These are phyloP conservation scores for Salix caprea DNA, from an alignment of 345 rosid genomes.

Conservation along the genomic window DNA sequence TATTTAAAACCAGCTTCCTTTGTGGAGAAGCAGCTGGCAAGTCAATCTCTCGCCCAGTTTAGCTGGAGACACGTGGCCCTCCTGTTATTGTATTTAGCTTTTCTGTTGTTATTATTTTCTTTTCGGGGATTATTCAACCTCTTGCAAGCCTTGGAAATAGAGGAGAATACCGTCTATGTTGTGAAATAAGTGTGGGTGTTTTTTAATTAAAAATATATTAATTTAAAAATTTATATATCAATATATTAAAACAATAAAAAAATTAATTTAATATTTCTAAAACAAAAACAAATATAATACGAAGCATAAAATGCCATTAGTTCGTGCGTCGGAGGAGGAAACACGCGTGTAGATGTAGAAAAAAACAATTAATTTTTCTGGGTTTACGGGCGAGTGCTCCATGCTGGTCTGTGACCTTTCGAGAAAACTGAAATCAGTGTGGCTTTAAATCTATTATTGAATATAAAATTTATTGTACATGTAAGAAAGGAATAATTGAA, in stretches of 20 bases:
- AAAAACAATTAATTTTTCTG: no score
- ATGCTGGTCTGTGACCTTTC: no score
- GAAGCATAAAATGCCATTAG: background rate
- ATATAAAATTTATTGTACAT: no score
- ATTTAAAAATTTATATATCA: no score
- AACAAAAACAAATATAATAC: no score
- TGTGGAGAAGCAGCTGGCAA: slow-evolving; percentile 3
- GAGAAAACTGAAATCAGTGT: no score
- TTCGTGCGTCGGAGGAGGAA: background rate
- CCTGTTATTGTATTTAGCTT: background rate
- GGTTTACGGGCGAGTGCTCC: no score
- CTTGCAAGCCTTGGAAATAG: background rate
- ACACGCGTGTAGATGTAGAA: background rate
- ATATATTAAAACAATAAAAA: no score
- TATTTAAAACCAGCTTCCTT: background rate
- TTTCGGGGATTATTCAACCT: background rate
- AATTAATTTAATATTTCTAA: no score
- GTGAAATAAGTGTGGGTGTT: background rate
- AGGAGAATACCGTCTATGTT: background rate
- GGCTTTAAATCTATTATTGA: no score
- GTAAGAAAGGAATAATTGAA: no score
- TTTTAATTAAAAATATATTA: no score
- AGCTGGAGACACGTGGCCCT: slow-evolving; percentile 12
- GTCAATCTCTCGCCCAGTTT: background rate
- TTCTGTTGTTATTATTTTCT: background rate